Evolutionary conservation across 2,329 filamentous ascomycete species (phyloP).

Genomic region (Colletotrichum karsti): DNA sequence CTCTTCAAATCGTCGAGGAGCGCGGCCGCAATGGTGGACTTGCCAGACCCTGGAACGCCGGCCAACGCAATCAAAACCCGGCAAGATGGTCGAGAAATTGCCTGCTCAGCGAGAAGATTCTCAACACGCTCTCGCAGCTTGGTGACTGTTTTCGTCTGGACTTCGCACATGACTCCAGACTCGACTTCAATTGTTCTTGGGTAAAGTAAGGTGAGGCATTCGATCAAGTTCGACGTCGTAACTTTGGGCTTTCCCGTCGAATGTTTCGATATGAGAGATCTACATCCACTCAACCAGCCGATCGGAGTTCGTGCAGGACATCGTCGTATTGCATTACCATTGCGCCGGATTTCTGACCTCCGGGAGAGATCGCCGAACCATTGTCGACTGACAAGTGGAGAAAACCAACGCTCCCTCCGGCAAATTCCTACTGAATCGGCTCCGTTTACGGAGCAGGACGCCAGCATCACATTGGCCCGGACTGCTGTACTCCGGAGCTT

Average conservation of each 20-base stretch:
- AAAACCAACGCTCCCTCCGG: not conserved
- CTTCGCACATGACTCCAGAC: not conserved
- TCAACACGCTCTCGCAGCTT: conserved; percentile 18
- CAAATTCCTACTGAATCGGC: not conserved
- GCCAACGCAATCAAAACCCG: conserved; percentile 39
- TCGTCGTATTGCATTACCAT: not conserved
- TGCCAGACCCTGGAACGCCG: conserved; percentile 40
- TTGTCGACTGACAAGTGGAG: not conserved
- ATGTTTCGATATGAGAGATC: not conserved
- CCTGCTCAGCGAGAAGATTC: conserved; percentile 1
- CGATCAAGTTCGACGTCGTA: not conserved
- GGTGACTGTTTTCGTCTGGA: not conserved
- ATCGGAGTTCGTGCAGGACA: not conserved
- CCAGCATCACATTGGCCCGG: not conserved
- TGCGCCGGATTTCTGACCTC: not conserved
- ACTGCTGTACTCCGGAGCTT: not conserved
- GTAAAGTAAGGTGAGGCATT: not conserved
- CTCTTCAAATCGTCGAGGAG: conserved; percentile 28
- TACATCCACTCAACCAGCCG: not conserved
- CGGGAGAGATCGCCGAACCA: not conserved
- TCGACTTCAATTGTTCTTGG: not conserved
- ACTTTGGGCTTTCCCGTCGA: not conserved
- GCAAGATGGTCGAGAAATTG: not conserved
- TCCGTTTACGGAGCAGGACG: not conserved
- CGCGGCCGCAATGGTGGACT: conserved; percentile 35